Evolutionary conservation across 225 moss, liverwort and hornwort species (phyloP).

Genomic region (Physcomitrium patens): DNA sequence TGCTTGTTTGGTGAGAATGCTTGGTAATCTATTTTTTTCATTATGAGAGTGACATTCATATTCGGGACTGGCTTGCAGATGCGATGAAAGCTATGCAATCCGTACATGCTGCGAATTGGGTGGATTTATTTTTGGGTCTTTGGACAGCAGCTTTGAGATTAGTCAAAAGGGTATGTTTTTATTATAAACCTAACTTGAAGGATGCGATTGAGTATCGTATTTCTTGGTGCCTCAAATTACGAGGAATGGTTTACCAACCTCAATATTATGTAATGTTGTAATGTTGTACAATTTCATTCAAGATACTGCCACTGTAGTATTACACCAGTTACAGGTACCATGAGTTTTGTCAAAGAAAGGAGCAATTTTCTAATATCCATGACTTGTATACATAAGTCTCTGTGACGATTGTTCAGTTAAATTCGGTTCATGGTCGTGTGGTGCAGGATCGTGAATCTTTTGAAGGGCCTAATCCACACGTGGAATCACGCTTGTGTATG

Average conservation of each 20-base stretch:
- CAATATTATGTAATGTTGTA: constrained; percentile 12
- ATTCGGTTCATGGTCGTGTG: constrained; percentile 18
- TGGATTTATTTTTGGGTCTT: constrained; percentile 86
- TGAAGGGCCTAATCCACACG: constrained; percentile 84
- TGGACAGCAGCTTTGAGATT: constrained; percentile 98
- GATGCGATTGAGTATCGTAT: not conserved
- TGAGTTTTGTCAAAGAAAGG: not conserved
- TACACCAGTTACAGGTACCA: not conserved
- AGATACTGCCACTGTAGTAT: not conserved
- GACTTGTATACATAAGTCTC: not conserved
- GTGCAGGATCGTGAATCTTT: constrained; percentile 80
- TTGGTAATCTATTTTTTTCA: constrained; percentile 15
- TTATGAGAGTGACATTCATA: constrained; percentile 11
- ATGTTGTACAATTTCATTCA: constrained; percentile 13
- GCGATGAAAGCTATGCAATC: constrained; percentile 92
- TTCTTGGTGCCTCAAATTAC: constrained; percentile 13
- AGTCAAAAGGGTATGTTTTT: constrained; percentile 67
- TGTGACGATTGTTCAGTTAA: not conserved
- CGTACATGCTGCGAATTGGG: constrained; percentile 85
- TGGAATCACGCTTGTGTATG: constrained; percentile 96
- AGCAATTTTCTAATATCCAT: not conserved
- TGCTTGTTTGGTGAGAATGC: constrained; percentile 16
- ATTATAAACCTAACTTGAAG: not conserved
- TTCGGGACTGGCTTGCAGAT: constrained; percentile 57
- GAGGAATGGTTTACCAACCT: constrained; percentile 14